Percentiles rank a stretch among this genome's conserved stretches.
phyloP scores from a whole-genome alignment of 164 flowering plant species.

The Berberis vulgaris region DNA sequence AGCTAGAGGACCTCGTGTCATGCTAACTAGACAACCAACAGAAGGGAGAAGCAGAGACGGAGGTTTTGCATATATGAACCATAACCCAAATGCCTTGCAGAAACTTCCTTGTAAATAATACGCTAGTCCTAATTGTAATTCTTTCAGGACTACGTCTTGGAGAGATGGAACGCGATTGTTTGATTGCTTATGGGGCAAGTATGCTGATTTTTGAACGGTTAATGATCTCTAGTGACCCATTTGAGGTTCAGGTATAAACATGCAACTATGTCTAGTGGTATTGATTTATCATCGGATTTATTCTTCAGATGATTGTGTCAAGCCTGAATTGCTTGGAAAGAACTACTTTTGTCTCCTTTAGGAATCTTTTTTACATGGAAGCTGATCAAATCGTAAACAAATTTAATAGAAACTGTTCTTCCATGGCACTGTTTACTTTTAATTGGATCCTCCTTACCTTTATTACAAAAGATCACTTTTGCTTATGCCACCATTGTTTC shows the following conservation, averaged over 20 bases:
- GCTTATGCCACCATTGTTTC: not conserved
- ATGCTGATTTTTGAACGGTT: constrained; percentile 76
- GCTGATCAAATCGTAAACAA: too few relatives aligned
- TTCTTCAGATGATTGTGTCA: not conserved
- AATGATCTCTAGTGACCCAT: constrained; percentile 94
- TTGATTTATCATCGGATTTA: not conserved
- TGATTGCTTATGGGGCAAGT: constrained; percentile 96
- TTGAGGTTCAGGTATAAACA: constrained; percentile 68
- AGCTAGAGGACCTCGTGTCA: constrained; percentile 70
- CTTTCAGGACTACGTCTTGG: constrained; percentile 80
- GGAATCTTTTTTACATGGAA: too few relatives aligned
- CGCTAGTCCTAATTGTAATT: not conserved
- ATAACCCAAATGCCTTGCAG: not conserved
- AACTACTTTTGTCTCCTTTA: too few relatives aligned
- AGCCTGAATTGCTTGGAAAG: not conserved
- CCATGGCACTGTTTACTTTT: not conserved
- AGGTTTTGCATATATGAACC: constrained; percentile 36
- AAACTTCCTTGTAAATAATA: not conserved
- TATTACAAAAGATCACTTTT: not conserved
- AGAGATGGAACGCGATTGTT: constrained; percentile 99
- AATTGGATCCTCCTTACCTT: too few relatives aligned
- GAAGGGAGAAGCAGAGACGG: constrained; percentile 90
- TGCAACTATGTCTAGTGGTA: not conserved
- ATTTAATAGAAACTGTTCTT: too few relatives aligned
- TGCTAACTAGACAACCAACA: constrained; percentile 89